Evolutionary conservation across 352 stramenopile genomes (phyloP).

Genomic region (Phytophthora cactorum): DNA sequence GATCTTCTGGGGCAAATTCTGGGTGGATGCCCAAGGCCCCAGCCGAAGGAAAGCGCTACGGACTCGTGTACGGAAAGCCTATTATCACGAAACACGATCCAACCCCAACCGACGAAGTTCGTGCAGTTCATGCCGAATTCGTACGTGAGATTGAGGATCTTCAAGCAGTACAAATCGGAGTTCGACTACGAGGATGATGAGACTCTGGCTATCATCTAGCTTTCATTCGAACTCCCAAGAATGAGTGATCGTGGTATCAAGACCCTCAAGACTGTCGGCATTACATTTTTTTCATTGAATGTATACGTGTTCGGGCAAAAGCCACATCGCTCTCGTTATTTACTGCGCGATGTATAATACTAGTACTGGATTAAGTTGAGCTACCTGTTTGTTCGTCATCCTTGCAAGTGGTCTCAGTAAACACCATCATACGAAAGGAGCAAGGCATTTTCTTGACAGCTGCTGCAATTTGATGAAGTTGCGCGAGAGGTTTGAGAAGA

Average conservation of each 20-base stretch:
- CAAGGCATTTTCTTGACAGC: slow-evolving; percentile 11
- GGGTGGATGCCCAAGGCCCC: slow-evolving; percentile 42
- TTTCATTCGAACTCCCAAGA: not conserved
- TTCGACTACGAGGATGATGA: not conserved
- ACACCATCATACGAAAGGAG: slow-evolving; percentile 11
- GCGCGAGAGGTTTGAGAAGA: slow-evolving; percentile 12
- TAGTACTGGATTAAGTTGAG: not conserved
- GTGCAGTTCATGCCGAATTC: slow-evolving; percentile 36
- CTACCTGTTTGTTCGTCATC: not conserved
- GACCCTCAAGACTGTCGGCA: not conserved
- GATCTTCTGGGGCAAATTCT: slow-evolving; percentile 49
- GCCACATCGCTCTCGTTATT: not conserved
- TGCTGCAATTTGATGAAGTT: slow-evolving; percentile 7
- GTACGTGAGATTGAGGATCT: slow-evolving; percentile 25
- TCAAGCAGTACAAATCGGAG: not conserved
- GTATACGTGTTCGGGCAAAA: not conserved
- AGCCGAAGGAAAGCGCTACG: slow-evolving; percentile 36
- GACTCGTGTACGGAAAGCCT: slow-evolving; percentile 48
- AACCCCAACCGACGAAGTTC: slow-evolving; percentile 35
- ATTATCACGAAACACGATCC: slow-evolving; percentile 24
- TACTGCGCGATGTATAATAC: too few relatives aligned
- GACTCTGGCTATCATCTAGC: not conserved
- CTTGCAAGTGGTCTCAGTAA: slow-evolving; percentile 8
- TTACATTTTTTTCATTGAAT: slow-evolving; percentile 2
- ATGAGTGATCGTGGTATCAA: not conserved